Conservation (phyloP, 169 alveolate species). For the Hepatocystis sp. region DNA sequence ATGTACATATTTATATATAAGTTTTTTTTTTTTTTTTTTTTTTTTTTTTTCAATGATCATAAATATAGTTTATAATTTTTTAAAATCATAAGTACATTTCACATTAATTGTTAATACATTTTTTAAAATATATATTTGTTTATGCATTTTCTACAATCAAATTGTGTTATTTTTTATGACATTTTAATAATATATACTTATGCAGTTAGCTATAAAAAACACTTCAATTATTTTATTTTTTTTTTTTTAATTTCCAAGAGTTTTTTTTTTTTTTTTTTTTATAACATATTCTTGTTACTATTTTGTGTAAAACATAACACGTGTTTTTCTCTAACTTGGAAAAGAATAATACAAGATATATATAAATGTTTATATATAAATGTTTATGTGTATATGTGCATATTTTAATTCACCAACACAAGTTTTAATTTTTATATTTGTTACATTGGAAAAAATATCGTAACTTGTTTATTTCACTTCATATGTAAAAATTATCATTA, state of each 20-base stretch:
- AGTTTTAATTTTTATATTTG: not conserved
- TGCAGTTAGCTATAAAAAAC: constrained; percentile 2
- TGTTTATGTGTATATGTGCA: constrained; percentile 3
- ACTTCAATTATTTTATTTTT: not conserved
- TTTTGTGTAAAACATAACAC: not conserved
- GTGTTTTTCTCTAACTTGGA: not conserved
- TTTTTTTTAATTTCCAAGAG: constrained; percentile 4
- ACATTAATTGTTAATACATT: constrained; percentile 33
- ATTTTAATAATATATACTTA: constrained; percentile 2
- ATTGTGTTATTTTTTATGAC: constrained; percentile 10
- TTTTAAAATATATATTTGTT: constrained; percentile 14
- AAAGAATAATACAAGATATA: constrained; percentile 3
- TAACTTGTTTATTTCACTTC: not conserved
- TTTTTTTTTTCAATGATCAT: too few relatives aligned
- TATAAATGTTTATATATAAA: not conserved
- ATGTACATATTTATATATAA: too few relatives aligned
- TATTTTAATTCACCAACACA: not conserved
- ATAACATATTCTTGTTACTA: too few relatives aligned
- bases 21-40: too few relatives aligned
- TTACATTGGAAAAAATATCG: not conserved
- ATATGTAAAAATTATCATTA: not conserved
- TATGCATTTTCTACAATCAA: constrained; percentile 7
- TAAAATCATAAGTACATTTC: too few relatives aligned
- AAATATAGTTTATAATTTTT: too few relatives aligned
- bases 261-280: too few relatives aligned